Evolutionary conservation across 2,329 filamentous ascomycete genomes (phyloP), one percentile per base, ranked within the genome.

Genomic region (Ceratocystis papillata): DNA sequence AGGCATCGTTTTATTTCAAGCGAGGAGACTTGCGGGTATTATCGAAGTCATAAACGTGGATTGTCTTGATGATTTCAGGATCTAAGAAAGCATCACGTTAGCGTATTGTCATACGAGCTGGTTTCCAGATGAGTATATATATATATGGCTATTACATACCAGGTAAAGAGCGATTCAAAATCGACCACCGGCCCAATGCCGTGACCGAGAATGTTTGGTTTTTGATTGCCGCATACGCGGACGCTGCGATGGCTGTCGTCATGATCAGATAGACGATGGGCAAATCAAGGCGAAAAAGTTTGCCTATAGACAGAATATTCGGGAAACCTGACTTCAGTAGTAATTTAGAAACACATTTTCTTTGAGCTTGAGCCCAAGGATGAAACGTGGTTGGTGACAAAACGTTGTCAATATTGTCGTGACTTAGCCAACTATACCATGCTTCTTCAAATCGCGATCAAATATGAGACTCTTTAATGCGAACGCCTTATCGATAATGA

Each of bases 1-100:
- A 22, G 28, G 22, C 2, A 3, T 53, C 10, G 10, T 28, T 20
- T 25, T 28, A 28, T 12, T 5, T 53, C 8, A 2, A 28, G 30
- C 48, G 55, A 37, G 33, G 62, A 46, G 62, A 70, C 87, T 74
- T 79, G 93, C 89, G 78, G 46, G 93, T 97, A 73, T 99, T 97
- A 76, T 99, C 94, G 75, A 97, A 99, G 75, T 99, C 94, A 78
- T 97, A 97, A 70, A 99, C 83, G 73, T 97, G 93, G 64, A 99
- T 85, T 7, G 85, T 78, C 74, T 84, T 90, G 76, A 97, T 87
- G 65, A 84, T 79, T 53, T 87, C 80, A 10, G 85, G 80, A 41
- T 83, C 82, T 83, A 70, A 10, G 37, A 41, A 41, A 17, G 44
- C 17, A 37, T 20, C 22, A 1, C 30, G 37, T 41, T 12, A 41